A percentile compares a stretch with the other conserved stretches of the same genome.
Conservation (phyloP, 257 asterid species). For the Nicotiana noctiflora region DNA sequence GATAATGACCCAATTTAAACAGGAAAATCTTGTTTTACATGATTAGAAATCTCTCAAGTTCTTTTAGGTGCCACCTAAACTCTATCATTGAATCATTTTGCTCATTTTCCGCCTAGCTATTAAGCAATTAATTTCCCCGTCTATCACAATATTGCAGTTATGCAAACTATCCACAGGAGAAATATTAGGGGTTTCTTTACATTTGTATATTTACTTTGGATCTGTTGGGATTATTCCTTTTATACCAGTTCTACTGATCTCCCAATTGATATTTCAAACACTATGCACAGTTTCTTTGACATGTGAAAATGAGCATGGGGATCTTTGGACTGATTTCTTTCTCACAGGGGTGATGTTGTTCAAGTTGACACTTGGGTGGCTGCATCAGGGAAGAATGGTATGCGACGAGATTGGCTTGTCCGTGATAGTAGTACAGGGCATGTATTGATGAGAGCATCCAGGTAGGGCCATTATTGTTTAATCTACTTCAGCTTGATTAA, state of each 20-base stretch:
- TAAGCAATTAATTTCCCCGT: background rate
- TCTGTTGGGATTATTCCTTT: background rate
- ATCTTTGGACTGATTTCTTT: slow-evolving; percentile 15
- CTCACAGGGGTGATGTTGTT: slow-evolving; percentile 87
- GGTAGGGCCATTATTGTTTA: slow-evolving; percentile 33
- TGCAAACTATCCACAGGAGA: background rate
- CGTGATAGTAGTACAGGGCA: slow-evolving; percentile 82
- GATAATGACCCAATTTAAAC: background rate
- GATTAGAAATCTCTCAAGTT: background rate
- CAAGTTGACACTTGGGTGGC: slow-evolving; percentile 97
- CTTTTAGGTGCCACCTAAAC: background rate
- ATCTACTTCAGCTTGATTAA: background rate
- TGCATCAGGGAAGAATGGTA: slow-evolving; percentile 95
- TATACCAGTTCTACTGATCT: background rate
- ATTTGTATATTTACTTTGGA: background rate
- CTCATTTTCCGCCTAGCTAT: background rate
- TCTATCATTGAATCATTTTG: background rate
- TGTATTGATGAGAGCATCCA: slow-evolving; percentile 77
- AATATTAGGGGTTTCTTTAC: slow-evolving; percentile 1
- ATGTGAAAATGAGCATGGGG: background rate
- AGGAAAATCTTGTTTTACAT: background rate
- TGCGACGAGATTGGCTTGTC: slow-evolving; percentile 96
- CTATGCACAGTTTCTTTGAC: background rate
- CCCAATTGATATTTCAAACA: background rate
- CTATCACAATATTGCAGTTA: background rate